A percentile compares a stretch with the other conserved stretches of the same genome.
These are phyloP conservation scores for Sclerotinia nivalis DNA, from an alignment of 2,329 filamentous ascomycete genomes.

Conservation along the genomic window DNA sequence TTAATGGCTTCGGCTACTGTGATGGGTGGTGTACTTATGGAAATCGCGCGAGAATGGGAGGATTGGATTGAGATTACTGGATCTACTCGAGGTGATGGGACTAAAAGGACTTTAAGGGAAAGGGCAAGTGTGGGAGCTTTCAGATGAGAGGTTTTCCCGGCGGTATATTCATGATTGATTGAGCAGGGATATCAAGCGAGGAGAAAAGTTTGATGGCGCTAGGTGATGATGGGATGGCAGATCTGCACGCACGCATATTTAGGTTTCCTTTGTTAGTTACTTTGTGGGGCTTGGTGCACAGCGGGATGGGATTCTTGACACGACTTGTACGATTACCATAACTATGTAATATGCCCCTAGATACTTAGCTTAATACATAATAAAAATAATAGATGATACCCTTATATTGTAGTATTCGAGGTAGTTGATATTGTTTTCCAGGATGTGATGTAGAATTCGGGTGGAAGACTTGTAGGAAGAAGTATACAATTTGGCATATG, in stretches of 20 bases:
- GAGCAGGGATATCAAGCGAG: slow-evolving; percentile 1
- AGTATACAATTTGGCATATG: no score
- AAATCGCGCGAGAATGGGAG: slow-evolving; percentile 93
- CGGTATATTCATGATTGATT: slow-evolving; percentile 13
- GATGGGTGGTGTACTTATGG: slow-evolving; percentile 92
- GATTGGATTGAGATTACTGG: slow-evolving; percentile 72
- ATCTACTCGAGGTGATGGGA: slow-evolving; percentile 34
- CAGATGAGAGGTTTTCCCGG: slow-evolving; percentile 28
- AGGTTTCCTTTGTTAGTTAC: slow-evolving; percentile 15
- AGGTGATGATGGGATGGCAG: neutral
- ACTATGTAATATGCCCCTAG: slow-evolving; percentile 22
- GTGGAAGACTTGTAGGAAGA: no score
- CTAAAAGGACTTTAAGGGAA: slow-evolving; percentile 36
- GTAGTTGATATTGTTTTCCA: neutral
- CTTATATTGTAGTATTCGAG: neutral
- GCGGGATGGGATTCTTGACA: slow-evolving; percentile 10
- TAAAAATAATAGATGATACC: slow-evolving; percentile 22
- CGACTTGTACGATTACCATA: slow-evolving; percentile 24
- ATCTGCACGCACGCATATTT: neutral
- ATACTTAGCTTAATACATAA: slow-evolving; percentile 22
- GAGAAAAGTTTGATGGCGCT: slow-evolving; percentile 15
- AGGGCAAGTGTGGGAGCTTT: slow-evolving; percentile 40
- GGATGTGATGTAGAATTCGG: no score
- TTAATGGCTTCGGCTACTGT: slow-evolving; percentile 92
- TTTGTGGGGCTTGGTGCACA: neutral